Evolutionary conservation across 257 asterid genomes (phyloP).

Genomic region (Nicotiana noctiflora): DNA sequence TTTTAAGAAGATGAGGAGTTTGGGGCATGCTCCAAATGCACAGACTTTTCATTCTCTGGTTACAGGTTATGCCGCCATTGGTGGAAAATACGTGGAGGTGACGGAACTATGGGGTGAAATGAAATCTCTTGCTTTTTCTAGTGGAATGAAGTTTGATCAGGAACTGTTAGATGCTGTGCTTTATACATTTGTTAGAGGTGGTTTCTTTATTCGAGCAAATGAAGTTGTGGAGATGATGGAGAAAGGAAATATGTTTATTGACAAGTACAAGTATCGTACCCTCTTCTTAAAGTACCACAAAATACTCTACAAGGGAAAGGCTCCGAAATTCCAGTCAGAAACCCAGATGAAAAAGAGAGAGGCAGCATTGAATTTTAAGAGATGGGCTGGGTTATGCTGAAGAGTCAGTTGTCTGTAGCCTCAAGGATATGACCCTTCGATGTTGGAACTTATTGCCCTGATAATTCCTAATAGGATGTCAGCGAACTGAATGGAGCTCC

Average conservation of each 20-base stretch:
- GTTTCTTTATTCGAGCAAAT: conserved; percentile 71
- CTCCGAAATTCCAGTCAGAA: conserved; percentile 76
- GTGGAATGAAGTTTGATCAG: conserved; percentile 75
- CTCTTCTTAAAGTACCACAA: conserved; percentile 81
- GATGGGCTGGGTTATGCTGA: conserved; percentile 70
- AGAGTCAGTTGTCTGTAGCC: background rate
- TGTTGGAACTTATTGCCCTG: background rate
- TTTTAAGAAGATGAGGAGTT: conserved; percentile 73
- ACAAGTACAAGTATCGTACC: conserved; percentile 75
- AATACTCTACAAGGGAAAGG: conserved; percentile 63
- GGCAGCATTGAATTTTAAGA: conserved; percentile 69
- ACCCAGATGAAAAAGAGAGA: conserved; percentile 73
- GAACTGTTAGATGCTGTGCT: conserved; percentile 85
- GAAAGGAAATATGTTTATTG: conserved; percentile 61
- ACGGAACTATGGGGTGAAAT: conserved; percentile 91
- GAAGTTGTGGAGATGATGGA: conserved; percentile 86
- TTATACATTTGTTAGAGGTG: conserved; percentile 83
- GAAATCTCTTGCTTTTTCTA: conserved; percentile 51
- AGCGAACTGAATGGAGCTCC: background rate
- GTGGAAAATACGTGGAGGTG: conserved; percentile 83
- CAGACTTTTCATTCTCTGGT: conserved; percentile 89
- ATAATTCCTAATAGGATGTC: background rate
- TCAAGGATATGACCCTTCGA: background rate
- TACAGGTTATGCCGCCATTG: conserved; percentile 75
- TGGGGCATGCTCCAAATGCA: conserved; percentile 72